Base-by-base conservation (phyloP, 2,329 filamentous ascomycete species). In the Botrytis sinoallii region DNA sequence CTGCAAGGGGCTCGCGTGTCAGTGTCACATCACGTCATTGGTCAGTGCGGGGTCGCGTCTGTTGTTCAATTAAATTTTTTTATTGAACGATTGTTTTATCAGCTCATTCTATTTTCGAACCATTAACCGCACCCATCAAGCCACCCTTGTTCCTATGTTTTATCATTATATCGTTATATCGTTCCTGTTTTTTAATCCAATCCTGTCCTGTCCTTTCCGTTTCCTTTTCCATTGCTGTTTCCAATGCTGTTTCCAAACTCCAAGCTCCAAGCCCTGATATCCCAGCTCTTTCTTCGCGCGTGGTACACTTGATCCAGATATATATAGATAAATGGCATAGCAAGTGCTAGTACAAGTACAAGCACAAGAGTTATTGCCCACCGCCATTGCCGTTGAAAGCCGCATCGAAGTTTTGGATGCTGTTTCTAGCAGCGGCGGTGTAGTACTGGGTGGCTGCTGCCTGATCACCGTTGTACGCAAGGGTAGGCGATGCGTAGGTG, bases 231-330 rank as follows among this genome's bases (percentile, higher is more conserved):
- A 32, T 57, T 35, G 10, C n/a, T 18, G 22, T 55, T 55, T 55
- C n/a, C n/a, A n/a, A 55, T 35, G 10, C n/a, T 18, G 25, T 55
- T 55, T 55, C n/a, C n/a, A n/a, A 55, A 29, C 52, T 18, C 52
- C 52, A 55, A 29, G 12, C n/a, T 14, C 52, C 4, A 18, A 29
- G n/a, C n/a, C 59, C 2, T 40, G 22, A 40, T 61, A 9, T 9
- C 3, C 59, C 14, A 18, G 22, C 22, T 18, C 22, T 16, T 7
- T 29, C 7, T 3, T 16, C 9, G 1, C 4, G 29, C 1, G 0
- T 8, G 48, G 52, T 57, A 16, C 52, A 57, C 16, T 9, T 9
- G 25, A 8, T 32, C 14, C 6, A 18, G n/a, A 5, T 18, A 8
- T 55, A 7, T 16, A 29, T 29, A 29, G 12, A 29, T 55, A 0